Evolutionary conservation across 257 asterid genomes (phyloP).

Genomic region (Solanum chilense): DNA sequence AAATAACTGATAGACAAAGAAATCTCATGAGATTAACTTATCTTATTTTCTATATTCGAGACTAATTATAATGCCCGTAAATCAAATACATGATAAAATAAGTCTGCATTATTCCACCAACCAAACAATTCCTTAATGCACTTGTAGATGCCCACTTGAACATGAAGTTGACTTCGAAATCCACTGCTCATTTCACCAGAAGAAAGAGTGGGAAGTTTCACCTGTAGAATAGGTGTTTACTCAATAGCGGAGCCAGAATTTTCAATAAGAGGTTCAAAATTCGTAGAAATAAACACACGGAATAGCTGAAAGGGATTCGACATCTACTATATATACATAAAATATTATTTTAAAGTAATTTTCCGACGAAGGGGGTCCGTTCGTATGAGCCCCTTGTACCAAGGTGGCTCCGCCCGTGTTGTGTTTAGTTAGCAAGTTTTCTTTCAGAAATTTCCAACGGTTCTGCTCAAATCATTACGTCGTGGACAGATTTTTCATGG

Average conservation of each 20-base stretch:
- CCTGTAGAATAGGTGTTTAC: not conserved
- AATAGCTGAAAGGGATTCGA: too few species aligned
- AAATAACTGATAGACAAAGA: too few species aligned
- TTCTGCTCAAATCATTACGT: not conserved
- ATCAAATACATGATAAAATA: not conserved
- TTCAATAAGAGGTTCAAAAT: too few species aligned
- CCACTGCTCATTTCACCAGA: not conserved
- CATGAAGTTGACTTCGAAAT: not conserved
- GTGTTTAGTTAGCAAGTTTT: not conserved
- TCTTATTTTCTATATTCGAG: not conserved
- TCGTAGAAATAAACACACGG: too few species aligned
- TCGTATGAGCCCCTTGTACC: too few species aligned
- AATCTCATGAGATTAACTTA: too few species aligned
- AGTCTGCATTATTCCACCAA: not conserved
- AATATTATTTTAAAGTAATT: too few species aligned
- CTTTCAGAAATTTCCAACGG: not conserved
- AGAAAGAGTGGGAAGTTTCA: not conserved
- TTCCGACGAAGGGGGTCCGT: too few species aligned
- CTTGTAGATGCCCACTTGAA: not conserved
- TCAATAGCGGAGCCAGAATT: too few species aligned
- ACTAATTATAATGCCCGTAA: too few species aligned
- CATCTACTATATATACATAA: too few species aligned
- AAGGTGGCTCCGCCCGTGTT: too few species aligned
- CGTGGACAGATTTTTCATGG: not conserved
- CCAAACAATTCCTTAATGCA: not conserved